Evolutionary conservation across 1,284 basidiomycete genomes (phyloP).

Genomic region (Afroboletus lepidellus): DNA sequence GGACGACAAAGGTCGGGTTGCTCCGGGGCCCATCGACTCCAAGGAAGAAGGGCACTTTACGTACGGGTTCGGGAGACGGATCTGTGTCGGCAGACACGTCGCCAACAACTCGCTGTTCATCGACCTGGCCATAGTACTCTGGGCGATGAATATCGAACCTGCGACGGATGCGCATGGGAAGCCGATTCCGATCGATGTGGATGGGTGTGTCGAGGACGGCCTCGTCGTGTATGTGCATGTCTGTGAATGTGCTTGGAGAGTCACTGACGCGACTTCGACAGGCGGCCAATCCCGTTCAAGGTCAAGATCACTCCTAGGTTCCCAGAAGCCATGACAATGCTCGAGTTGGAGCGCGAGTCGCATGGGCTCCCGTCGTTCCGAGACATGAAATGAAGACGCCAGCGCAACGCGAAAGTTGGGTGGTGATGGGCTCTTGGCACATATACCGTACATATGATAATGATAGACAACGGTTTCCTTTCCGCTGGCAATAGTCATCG

Average conservation of each 20-base stretch:
- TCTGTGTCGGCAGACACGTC: conserved; percentile 11
- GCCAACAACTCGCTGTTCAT: conserved; percentile 24
- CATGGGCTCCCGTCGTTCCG: conserved; percentile 2
- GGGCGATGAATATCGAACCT: conserved; percentile 6
- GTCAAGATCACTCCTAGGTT: conserved; percentile 4
- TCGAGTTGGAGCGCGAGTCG: conserved; percentile 7
- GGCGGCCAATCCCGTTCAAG: conserved; percentile 6
- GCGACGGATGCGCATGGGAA: not conserved
- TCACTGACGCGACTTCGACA: not conserved
- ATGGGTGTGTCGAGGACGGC: conserved; percentile 9
- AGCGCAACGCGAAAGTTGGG: no score
- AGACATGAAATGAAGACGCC: not conserved
- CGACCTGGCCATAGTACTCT: conserved; percentile 7
- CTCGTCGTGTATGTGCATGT: conserved; percentile 1
- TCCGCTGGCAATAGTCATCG: no score
- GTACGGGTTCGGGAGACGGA: conserved; percentile 7
- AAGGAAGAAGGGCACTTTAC: conserved; percentile 6
- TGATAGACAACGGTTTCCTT: no score
- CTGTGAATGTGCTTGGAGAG: no score
- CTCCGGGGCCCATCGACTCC: not conserved
- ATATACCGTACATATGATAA: no score
- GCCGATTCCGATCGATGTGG: conserved; percentile 6
- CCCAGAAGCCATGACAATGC: conserved; percentile 7
- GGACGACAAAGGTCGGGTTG: not conserved
- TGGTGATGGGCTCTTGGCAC: no score